Percentiles rank a stretch among this genome's conserved stretches.
Conservation (phyloP, 305 asterid genomes). For the Solanum hybrid region DNA sequence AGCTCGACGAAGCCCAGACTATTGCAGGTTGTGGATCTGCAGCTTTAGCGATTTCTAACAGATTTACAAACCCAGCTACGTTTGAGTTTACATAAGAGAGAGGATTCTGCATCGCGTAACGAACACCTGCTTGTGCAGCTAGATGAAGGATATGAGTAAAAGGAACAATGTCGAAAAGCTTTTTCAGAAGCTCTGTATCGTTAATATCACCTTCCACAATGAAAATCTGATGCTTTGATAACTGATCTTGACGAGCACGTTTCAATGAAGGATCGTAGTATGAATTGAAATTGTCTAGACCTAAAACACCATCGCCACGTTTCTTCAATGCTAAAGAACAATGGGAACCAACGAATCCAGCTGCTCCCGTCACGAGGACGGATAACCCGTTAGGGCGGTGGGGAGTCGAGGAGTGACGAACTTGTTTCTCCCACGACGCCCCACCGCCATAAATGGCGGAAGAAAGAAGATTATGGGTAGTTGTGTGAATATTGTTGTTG, state of each 20-base stretch:
- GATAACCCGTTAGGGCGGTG: constrained; percentile 67
- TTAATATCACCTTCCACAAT: constrained; percentile 67
- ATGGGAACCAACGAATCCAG: constrained; percentile 78
- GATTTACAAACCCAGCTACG: constrained; percentile 64
- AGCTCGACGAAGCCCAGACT: constrained; percentile 86
- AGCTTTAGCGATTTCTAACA: constrained; percentile 55
- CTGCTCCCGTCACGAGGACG: constrained; percentile 79
- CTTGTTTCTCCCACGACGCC: constrained; percentile 71
- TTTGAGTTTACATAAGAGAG: constrained; percentile 61
- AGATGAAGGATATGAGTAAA: constrained; percentile 64
- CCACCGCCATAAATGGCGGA: constrained; percentile 64
- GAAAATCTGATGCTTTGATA: constrained; percentile 39
- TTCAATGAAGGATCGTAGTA: constrained; percentile 75
- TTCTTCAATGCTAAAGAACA: constrained; percentile 64
- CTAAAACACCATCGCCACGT: constrained; percentile 84
- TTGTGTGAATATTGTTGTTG: constrained; percentile 32
- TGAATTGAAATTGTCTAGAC: constrained; percentile 74
- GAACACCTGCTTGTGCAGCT: constrained; percentile 95
- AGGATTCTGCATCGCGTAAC: constrained; percentile 92
- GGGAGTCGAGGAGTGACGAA: constrained; percentile 76
- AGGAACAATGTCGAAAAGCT: constrained; percentile 71
- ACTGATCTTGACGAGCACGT: constrained; percentile 46
- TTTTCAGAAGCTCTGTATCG: constrained; percentile 41
- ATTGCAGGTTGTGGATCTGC: constrained; percentile 90
- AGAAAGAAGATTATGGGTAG: constrained; percentile 48